phyloP scores from a whole-genome alignment of 805 yeast species.

The Starmerella kuoi region DNA sequence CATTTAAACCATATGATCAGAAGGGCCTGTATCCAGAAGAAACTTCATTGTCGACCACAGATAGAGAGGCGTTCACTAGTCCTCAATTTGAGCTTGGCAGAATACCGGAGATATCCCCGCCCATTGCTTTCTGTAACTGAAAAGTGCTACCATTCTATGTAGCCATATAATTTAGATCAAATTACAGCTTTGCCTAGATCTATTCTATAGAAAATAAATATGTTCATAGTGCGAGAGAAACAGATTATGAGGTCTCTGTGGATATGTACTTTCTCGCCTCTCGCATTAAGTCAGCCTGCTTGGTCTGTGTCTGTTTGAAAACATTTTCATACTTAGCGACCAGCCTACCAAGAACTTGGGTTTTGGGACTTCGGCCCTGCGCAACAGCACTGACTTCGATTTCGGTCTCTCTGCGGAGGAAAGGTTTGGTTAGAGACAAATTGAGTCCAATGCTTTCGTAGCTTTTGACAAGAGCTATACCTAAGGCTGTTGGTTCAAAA shows the following conservation, averaged over 20 bases:
- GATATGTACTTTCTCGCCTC: conserved; percentile 12
- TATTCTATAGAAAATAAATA: neutral
- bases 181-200: neutral
- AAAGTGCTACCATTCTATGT: neutral
- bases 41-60: conserved; percentile 35
- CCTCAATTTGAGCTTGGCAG: conserved; percentile 24
- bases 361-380: conserved; percentile 44
- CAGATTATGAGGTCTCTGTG: too few relatives aligned
- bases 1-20: conserved; percentile 26
- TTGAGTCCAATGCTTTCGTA: conserved; percentile 71
- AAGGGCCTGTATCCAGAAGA: conserved; percentile 25
- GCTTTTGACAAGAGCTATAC: conserved; percentile 78
- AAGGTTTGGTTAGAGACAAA: conserved; percentile 74
- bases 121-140: conserved; percentile 20
- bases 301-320: conserved; percentile 12
- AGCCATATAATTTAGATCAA: neutral
- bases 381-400: conserved; percentile 52
- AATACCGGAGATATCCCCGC: conserved; percentile 28
- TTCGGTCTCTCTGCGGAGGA: conserved; percentile 67
- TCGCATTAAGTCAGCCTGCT: conserved; percentile 7
- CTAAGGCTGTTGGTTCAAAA: conserved; percentile 69
- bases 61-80: conserved; percentile 36
- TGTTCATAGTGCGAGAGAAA: neutral
- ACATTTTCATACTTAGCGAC: conserved; percentile 20
- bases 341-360: conserved; percentile 18